Base-by-base conservation (phyloP, 202 grass and related monocot species). In the Panicum hallii region DNA sequence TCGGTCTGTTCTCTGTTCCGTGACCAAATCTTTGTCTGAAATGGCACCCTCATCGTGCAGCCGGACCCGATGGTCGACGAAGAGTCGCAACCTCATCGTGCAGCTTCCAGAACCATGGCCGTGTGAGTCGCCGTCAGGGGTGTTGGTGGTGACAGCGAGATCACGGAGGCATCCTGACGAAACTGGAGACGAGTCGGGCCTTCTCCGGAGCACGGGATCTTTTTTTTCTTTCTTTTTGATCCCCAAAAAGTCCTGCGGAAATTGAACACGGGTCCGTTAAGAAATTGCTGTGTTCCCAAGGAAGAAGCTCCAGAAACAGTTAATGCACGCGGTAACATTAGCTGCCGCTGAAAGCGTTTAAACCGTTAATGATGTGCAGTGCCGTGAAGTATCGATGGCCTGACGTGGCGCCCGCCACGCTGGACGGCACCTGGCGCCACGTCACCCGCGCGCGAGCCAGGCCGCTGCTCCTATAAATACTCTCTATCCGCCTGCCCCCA, bases 401-500 rank as follows among this genome's bases (percentile, higher is more conserved):
- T 80, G 84, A 73, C 58, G 32, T 80, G 67, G 45, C 22, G 1
- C 22, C 13, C 0, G 5, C 66, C 66, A 70, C 79, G 50, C 36
- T 57, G 65, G 30, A 22, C 2, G 5, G 0, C 1, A 10, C 32
- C n/a, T 7, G 41, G 19, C 5, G 42, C 49, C 42, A 62, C 55
- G 14, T 9, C 67, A 71, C 28, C 57, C 45, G 11, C 14, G 44
- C 20, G 45, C 45, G 42, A 78, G 12, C n/a, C 28, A 72, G 11
- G 60, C 28, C 36, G 36, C 36, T 20, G 45, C 19, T 15, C 70
- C 82, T 84, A 84, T 84, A 90, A 90, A 87, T 84, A 53, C 63
- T 44, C 74, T 9, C 2, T 3, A 7, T 6, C 10, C 40, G 63
- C 26, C 75, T 57, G 9, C 40, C 30, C 48, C 42, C 36, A 6